These are phyloP conservation scores for Grigorovia humatica DNA, from an alignment of 805 yeast genomes.

Conservation along the genomic window DNA sequence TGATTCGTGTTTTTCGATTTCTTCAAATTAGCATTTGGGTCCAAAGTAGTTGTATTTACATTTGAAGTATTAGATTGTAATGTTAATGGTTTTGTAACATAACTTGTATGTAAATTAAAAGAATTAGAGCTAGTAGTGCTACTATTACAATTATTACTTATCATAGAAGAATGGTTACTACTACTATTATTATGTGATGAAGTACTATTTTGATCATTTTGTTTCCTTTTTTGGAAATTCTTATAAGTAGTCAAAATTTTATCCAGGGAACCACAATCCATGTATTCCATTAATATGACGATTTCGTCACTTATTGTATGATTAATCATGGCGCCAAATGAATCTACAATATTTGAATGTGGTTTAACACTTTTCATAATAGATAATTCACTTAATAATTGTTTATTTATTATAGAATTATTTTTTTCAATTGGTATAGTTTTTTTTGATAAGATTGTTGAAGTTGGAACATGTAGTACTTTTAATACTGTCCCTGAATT, in stretches of 20 bases:
- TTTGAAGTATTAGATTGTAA: not conserved
- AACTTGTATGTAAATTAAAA: not conserved
- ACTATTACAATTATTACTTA: no score
- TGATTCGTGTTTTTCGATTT: not conserved
- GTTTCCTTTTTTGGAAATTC: conserved; percentile 29
- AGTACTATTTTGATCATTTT: conserved; percentile 6
- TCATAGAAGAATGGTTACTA: not conserved
- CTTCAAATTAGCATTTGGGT: not conserved
- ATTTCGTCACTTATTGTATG: conserved; percentile 47
- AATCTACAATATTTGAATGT: conserved; percentile 70
- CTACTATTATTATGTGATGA: not conserved
- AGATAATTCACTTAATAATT: conserved; percentile 77
- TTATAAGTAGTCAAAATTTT: conserved; percentile 55
- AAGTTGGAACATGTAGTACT: conserved; percentile 81
- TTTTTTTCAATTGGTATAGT: conserved; percentile 79
- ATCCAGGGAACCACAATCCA: conserved; percentile 90
- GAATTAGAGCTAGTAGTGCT: not conserved
- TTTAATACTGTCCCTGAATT: conserved; percentile 89
- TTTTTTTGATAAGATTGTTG: conserved; percentile 83
- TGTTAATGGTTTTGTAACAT: not conserved
- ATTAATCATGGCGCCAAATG: conserved; percentile 80
- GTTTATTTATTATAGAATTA: conserved; percentile 33
- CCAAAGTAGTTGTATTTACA: not conserved
- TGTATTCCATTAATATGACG: conserved; percentile 88
- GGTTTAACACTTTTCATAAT: conserved; percentile 84